Evolutionary conservation across 441 rosid genomes (phyloP), one percentile per base, ranked within the genome.

Genomic region (Gossypium lobatum): DNA sequence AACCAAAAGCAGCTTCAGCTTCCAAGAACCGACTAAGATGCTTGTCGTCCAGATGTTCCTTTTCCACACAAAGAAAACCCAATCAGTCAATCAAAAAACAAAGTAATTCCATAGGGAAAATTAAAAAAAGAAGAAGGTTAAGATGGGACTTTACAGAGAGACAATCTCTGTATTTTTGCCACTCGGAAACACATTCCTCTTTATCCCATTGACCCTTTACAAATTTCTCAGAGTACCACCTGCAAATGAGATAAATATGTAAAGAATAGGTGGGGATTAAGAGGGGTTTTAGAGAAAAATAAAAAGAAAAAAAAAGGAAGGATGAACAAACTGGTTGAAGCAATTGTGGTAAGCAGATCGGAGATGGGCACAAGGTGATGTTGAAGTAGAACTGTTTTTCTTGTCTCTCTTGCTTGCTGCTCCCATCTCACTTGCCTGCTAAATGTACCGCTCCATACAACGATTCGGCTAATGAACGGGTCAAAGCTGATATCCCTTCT

Each of bases 161-260:
- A 76, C 97, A 93, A 46, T 84, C 90, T 78, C 87, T 84, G 83
- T 93, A 90, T 54, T 89, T 87, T 55, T 87, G 73, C 96, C 95
- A 92, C 80, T 92, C 93, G 10, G 79, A 78, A 62, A 79, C 80
- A 73, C 96, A 90, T 55, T 86, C 96, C 78, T 87, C 89, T 82
- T 88, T 87, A 75, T 87, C 89, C 93, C 95, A 90, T 71, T 84
- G 88, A 61, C 96, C 95, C 81, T 86, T 92, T 14, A 90, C 85
- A 28, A 90, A 94, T 73, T 88, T 92, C 73, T 94, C 97, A 0
- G 93, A 84, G 48, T 94, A 92, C 96, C 98, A 92, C 78, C 98
- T 91, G 71, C 46, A 16, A 52, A 34, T 20, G 53, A 62, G 16
- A 46, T 62, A 7, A 17, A 70, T 37, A 60, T 10, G 45, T 62